Base-by-base conservation (phyloP, 345 rosid genomes). In the Aquilaria yunnanensis region DNA sequence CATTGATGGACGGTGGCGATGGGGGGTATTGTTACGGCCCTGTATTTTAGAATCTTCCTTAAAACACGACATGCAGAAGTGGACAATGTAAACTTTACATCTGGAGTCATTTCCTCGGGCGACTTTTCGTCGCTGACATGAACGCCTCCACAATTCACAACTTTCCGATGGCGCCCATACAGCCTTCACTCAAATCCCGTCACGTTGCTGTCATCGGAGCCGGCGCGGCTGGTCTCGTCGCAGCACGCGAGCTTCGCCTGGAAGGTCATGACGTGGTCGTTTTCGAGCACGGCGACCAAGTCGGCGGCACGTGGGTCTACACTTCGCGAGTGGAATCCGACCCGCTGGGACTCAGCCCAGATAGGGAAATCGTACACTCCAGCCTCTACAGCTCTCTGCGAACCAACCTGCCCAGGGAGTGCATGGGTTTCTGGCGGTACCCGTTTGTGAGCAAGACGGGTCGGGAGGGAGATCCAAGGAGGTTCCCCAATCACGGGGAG, bases 261-360 rank as follows among this genome's bases (percentile, higher is more conserved):
- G 96, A 88, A 69, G 97, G 97, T 48, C 98, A 85, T 74, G 51
- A 73, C 1, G 96, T 86, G 11, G 89, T 85, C 5, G 86, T 93
- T 47, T 84, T 86, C 65, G 98, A 93, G 82, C 81, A 82, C 47
- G 76, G 59, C 59, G 47, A 66, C 66, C 83, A 80, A 59, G 75
- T 81, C 2, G 98, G 98, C 14, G 97, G 97, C 54, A 81, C 83
- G 0, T 90, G 96, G 98, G 72, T 86, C 10, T 90, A 93, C 78
- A 78, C 82, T 55, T 67, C 75, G 61, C 74, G 51, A 12, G 70
- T 75, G 8, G 98, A 93, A 31, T 47, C 80, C 2, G 98, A 93
- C 62, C 97, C 89, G 0, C 56, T 92, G 10, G 73, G 96, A 46
- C 61, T 80, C 10, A 85, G 90, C 64, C 90, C 87, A 50, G 46